phyloP scores from a whole-genome alignment of 2,329 filamentous ascomycete genomes.

The Fusarium sp. region DNA sequence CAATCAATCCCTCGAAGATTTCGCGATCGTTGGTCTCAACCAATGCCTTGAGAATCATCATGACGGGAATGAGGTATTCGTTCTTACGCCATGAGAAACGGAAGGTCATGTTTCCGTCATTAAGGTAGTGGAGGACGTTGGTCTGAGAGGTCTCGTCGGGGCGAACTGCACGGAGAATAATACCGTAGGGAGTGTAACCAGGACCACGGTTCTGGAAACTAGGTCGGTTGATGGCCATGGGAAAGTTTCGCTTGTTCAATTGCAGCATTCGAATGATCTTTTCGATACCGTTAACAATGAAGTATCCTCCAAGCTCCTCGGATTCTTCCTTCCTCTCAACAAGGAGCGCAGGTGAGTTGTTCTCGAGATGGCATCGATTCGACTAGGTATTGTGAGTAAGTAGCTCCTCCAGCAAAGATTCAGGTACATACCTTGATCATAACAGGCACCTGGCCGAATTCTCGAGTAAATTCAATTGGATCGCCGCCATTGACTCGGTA shows the following conservation, averaged over 20 bases:
- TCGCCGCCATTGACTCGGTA: constrained; percentile 90
- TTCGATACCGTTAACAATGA: constrained; percentile 97
- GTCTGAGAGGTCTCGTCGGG: constrained; percentile 99
- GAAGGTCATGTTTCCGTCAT: constrained; percentile 95
- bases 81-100: constrained; percentile 98
- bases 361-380: constrained; percentile 90
- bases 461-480: constrained; percentile 83
- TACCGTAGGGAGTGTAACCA: constrained; percentile 89
- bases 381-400: constrained; percentile 66
- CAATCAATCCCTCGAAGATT: constrained; percentile 94
- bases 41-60: constrained; percentile 97
- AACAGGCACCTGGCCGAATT: constrained; percentile 89
- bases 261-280: constrained; percentile 95
- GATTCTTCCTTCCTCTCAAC: constrained; percentile 93
- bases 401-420: neutral
- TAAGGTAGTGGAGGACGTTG: constrained; percentile 95
- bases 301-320: constrained; percentile 96
- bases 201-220: constrained; percentile 91
- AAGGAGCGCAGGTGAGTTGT: constrained; percentile 83
- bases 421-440: constrained; percentile 83
- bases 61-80: constrained; percentile 93
- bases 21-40: constrained; percentile 96
- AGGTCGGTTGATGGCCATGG: constrained; percentile 91
- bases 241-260: constrained; percentile 91
- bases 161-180: constrained; percentile 90